phyloP scores from a whole-genome alignment of 2,329 filamentous ascomycete genomes.

The Leptographium lundbergii region DNA sequence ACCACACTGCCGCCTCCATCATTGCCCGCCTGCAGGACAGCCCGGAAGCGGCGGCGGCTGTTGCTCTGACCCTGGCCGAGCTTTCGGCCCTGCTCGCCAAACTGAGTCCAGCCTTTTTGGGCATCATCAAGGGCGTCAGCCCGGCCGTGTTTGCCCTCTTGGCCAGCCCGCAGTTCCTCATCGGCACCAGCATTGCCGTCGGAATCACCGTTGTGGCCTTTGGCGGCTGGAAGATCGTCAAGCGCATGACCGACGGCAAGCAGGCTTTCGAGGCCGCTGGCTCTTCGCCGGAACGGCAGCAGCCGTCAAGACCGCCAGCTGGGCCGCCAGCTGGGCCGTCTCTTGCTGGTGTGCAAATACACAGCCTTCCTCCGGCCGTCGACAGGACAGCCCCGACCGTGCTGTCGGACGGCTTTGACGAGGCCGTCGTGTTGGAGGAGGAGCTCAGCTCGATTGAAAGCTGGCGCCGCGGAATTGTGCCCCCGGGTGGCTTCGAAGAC shows the following conservation, averaged over 20 bases:
- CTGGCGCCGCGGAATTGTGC: conserved; percentile 44
- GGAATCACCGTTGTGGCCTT: conserved; percentile 94
- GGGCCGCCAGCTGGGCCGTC: neutral
- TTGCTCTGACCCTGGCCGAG: conserved; percentile 84
- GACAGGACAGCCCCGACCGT: conserved; percentile 12
- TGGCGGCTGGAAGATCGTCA: conserved; percentile 94
- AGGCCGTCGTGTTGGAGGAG: conserved; percentile 44
- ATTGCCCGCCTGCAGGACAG: conserved; percentile 60
- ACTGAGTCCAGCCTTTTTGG: conserved; percentile 70
- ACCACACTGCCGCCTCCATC: conserved; percentile 70
- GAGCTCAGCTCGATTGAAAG: conserved; percentile 45
- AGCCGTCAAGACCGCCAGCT: no score
- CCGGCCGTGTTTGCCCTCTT: conserved; percentile 80
- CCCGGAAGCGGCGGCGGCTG: conserved; percentile 84
- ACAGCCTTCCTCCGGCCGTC: neutral
- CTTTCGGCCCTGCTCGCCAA: conserved; percentile 72
- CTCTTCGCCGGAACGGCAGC: neutral
- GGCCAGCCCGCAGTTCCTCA: conserved; percentile 84
- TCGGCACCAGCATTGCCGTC: conserved; percentile 76
- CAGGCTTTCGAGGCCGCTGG: neutral
- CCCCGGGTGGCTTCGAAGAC: conserved; percentile 29
- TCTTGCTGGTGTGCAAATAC: no score
- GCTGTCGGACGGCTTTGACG: conserved; percentile 26
- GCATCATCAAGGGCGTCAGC: conserved; percentile 64
- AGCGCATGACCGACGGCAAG: conserved; percentile 51